Base-by-base conservation (phyloP, 768 basidiomycete species). In the Clavaria fumosa region DNA sequence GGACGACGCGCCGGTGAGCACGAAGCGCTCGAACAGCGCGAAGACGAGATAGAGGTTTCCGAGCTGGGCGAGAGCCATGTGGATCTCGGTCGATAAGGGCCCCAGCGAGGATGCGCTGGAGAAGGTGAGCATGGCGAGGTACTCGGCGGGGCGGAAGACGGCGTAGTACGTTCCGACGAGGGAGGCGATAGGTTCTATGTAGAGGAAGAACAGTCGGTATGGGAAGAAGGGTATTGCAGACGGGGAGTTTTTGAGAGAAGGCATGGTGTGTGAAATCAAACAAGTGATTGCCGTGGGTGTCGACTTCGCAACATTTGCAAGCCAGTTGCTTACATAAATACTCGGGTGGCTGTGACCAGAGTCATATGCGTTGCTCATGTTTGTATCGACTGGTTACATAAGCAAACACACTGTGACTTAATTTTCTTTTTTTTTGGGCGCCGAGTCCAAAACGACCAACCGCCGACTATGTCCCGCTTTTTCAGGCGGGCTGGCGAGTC, bases 381-480 rank as follows among this genome's bases (percentile, higher is more conserved):
- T n/a, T n/a, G n/a, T n/a, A n/a, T n/a, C n/a, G n/a, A n/a, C n/a
- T n/a, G n/a, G n/a, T n/a, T n/a, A n/a, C n/a, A n/a, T n/a, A n/a
- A n/a, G n/a, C n/a, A n/a, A n/a, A n/a, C n/a, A n/a, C n/a, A n/a
- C n/a, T n/a, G n/a, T n/a, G n/a, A n/a, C n/a, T n/a, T n/a, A n/a
- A n/a, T n/a, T n/a, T n/a, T n/a, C n/a, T n/a, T n/a, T n/a, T n/a
- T n/a, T n/a, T n/a, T n/a, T n/a, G n/a, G n/a, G n/a, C n/a, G n/a
- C n/a, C n/a, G n/a, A n/a, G n/a, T n/a, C n/a, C n/a, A n/a, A n/a
- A n/a, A n/a, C n/a, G n/a, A n/a, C n/a, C n/a, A n/a, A n/a, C n/a
- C n/a, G n/a, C n/a, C 23, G 35, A n/a, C 26, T 35, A 86, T 86
- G 82, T 75, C 78, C 45, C 73, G 78, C 39, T 88, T 88, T 58